These are phyloP conservation scores for Cajanus cajan DNA, from an alignment of 306 rosid species.

Conservation along the genomic window DNA sequence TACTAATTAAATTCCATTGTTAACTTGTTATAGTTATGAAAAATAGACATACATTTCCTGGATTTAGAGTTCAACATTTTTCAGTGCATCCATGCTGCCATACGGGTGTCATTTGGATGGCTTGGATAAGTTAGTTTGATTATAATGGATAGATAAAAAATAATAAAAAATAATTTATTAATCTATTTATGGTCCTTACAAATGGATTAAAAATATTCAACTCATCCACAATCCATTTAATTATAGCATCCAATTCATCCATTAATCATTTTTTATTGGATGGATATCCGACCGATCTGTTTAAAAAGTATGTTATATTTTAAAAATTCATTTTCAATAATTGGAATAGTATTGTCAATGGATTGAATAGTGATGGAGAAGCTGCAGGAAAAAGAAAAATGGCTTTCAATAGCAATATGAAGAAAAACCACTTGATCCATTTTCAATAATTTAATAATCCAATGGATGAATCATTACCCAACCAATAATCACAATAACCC, in stretches of 20 bases:
- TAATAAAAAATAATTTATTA: too few species aligned
- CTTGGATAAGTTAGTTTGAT: not conserved
- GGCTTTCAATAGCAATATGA: not conserved
- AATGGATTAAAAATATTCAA: too few species aligned
- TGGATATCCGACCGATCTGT: not conserved
- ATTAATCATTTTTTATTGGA: not conserved
- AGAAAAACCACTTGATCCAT: not conserved
- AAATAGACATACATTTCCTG: slow-evolving; percentile 7
- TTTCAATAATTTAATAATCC: not conserved
- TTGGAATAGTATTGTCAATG: not conserved
- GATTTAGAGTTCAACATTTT: not conserved
- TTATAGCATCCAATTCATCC: not conserved
- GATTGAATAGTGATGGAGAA: not conserved
- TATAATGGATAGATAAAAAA: not conserved
- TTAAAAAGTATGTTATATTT: too few species aligned
- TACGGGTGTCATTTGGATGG: not conserved
- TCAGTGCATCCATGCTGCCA: not conserved
- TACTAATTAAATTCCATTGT: slow-evolving; percentile 21
- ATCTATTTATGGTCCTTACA: too few species aligned
- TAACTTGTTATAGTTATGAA: slow-evolving; percentile 25
- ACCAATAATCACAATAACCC: not conserved
- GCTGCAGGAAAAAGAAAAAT: not conserved
- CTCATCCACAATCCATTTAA: too few species aligned
- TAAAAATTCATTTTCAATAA: not conserved
- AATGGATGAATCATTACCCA: not conserved